Base-by-base conservation (phyloP, 2,329 filamentous ascomycete genomes). In the Penicillium freii region DNA sequence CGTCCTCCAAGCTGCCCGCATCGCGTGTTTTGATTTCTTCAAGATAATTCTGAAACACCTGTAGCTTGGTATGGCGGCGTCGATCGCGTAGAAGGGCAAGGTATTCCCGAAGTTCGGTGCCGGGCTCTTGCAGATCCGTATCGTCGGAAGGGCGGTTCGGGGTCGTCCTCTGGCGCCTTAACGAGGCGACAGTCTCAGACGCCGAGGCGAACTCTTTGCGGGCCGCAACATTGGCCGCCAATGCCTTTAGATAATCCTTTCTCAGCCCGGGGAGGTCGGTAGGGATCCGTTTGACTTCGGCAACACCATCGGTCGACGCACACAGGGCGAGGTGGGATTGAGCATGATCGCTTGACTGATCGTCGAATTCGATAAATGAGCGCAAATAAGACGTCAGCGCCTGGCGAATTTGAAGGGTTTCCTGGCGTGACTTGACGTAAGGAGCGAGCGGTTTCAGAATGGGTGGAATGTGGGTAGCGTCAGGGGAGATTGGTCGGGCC, bases 31-130 rank as follows among this genome's bases (percentile, higher is more conserved):
- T 70, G 5, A 79, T 69, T 46, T 77, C 73, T 27, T 77, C 73
- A 6, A 82, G 62, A 45, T 79, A 75, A 25, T 76, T 72, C 49
- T 79, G 75, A 33, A 81, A 77, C 19, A 81, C 71, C 49, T 78
- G 74, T 2, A 82, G 68, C 57, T 79, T 80, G 47, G 73, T 71
- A 60, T 76, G 72, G n/a, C 73, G 74, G 17, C 75, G 74, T 36
- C 78, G 77, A 57, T 80, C 77, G 39, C 74, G 78, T 23, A 81
- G 71, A 19, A 82, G 70, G 21, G 69, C 58, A 15, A 81, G 69
- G 62, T 82, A 81, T 39, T 72, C 66, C 50, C 71, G 66, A 38
- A 77, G 56, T 38, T 71, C 70, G 15, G 62, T 53, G 40, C 63
- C 66, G 52, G 66, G 60, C 34, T 68, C 65, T 11, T 59, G 57